Base-by-base conservation (phyloP, 345 rosid species). In the Populus pruinosa region DNA sequence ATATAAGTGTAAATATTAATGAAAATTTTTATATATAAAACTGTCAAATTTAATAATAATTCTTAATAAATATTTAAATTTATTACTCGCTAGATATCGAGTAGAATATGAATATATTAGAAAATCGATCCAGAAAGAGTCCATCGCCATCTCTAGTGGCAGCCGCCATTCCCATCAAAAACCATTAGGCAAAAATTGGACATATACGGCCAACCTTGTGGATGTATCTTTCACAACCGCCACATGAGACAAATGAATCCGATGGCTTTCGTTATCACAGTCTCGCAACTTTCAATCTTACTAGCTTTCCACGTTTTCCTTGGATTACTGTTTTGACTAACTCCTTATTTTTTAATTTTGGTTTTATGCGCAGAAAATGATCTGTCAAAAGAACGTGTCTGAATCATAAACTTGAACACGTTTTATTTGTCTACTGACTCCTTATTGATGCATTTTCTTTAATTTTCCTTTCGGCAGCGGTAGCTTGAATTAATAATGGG, bases 141-240 rank as follows among this genome's bases (percentile, higher is more conserved):
- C 53, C 6, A 14, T 47, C 53, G 53, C 53, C 18, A 14, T 2
- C 44, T 9, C 10, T 41, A 41, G 56, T 39, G n/a, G 59, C 56
- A 50, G 77, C 77, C 68, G 69, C 56, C 69, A 61, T 62, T 67
- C 49, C 69, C 17, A 74, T 74, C 68, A 25, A 21, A 33, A 64
- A 2, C 38, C 65, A 62, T 11, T 20, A 5, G 49, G 39, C 36
- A 61, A 73, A 14, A 73, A 25, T 4, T 61, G 69, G 56, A 38
- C 41, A 74, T 29, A 39, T 74, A 36, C 75, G 39, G 65, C 65
- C 4, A 18, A 2, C 8, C n/a, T 38, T 29, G 44, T 27, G 43
- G 21, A 17, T 29, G 23, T 43, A 2, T 63, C 55, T 74, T 36
- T 74, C 59, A 27, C 16, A 38, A 63, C 59, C 35, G 23, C 55